These are phyloP conservation scores for Nitzschia sp. DNA, from an alignment of 108 stramenopile genomes.

Conservation along the genomic window DNA sequence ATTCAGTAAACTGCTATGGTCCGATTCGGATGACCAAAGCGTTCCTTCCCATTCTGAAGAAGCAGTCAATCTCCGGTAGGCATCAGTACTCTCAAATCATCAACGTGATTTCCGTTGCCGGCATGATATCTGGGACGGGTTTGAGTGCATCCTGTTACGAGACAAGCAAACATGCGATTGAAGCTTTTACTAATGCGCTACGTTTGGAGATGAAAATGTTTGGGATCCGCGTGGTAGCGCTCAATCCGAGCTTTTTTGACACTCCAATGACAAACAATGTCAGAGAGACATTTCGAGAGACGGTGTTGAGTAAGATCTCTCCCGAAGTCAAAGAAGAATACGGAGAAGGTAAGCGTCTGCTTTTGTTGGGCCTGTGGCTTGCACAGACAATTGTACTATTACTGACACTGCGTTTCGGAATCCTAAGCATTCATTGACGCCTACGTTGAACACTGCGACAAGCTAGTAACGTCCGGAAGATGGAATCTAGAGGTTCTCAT, in stretches of 20 bases:
- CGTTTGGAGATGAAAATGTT: conserved; percentile 41
- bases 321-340: conserved; percentile 30
- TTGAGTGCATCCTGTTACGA: conserved; percentile 25
- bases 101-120: conserved; percentile 51
- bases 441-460: background rate
- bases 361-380: background rate
- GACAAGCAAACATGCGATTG: conserved; percentile 50
- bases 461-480: background rate
- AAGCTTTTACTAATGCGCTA: conserved; percentile 37
- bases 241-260: conserved; percentile 51
- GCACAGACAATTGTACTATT: background rate
- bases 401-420: background rate
- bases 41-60: conserved; percentile 49
- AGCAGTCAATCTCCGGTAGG: conserved; percentile 15
- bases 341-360: conserved; percentile 21
- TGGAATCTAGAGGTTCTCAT: conserved; percentile 22
- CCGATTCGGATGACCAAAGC: conserved; percentile 48
- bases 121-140: conserved; percentile 20
- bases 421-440: background rate
- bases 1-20: conserved; percentile 61
- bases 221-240: conserved; percentile 39
- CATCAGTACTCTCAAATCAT: conserved; percentile 34
- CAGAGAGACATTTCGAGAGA: background rate
- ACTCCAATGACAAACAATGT: conserved; percentile 33
- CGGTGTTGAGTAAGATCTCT: conserved; percentile 10